phyloP scores from a whole-genome alignment of 306 rosid species.

The Fragaria iinumae region DNA sequence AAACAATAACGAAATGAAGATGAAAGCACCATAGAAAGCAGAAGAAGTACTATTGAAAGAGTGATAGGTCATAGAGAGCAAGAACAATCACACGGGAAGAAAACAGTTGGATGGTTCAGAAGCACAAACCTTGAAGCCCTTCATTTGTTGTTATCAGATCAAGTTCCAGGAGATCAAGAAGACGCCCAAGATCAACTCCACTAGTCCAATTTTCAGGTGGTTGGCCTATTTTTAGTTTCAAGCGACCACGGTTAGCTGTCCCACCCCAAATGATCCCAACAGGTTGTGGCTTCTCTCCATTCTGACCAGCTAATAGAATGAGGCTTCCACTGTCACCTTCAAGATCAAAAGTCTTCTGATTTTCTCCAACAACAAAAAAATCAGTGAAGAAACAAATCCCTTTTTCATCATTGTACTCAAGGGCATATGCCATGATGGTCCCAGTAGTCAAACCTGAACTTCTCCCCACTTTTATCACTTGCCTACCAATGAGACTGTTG shows the following conservation, averaged over 20 bases:
- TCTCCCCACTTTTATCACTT: conserved; percentile 94
- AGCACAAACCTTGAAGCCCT: conserved; percentile 76
- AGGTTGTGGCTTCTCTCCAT: conserved; percentile 76
- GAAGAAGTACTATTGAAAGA: neutral
- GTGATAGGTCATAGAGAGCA: neutral
- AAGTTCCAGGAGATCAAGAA: conserved; percentile 91
- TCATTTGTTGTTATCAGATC: conserved; percentile 80
- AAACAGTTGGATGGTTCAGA: conserved; percentile 29
- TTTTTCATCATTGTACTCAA: conserved; percentile 94
- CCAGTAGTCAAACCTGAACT: conserved; percentile 97
- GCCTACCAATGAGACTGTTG: conserved; percentile 85
- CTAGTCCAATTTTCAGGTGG: conserved; percentile 99
- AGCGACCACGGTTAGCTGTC: conserved; percentile 92
- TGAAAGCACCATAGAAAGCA: neutral
- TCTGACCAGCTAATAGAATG: conserved; percentile 76
- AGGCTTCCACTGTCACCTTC: conserved; percentile 99
- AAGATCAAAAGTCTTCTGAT: conserved; percentile 95
- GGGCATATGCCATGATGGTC: conserved; percentile 91
- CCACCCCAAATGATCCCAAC: conserved; percentile 99
- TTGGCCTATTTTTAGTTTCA: conserved; percentile 84
- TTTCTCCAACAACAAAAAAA: conserved; percentile 98
- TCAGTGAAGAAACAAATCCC: conserved; percentile 98
- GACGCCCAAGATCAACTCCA: conserved; percentile 99
- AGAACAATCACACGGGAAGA: neutral
- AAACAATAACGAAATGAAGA: neutral